phyloP scores from a whole-genome alignment of 2,329 filamentous ascomycete species.

The Diaporthe helianthi region DNA sequence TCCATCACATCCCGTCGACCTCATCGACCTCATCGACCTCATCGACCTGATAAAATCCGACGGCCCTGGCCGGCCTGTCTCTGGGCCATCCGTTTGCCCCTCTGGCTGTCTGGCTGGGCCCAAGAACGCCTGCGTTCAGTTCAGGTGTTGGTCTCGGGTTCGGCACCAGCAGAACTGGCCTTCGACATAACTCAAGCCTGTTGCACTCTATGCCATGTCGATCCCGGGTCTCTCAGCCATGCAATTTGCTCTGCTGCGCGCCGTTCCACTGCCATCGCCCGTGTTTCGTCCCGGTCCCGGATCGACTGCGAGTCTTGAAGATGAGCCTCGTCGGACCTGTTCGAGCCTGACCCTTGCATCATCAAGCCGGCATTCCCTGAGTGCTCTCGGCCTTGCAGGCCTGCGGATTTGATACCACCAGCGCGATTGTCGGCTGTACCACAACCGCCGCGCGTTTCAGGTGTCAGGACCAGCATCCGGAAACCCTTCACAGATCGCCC shows the following conservation, averaged over 20 bases:
- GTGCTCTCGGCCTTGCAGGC: not conserved
- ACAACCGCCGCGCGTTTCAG: conserved; percentile 19
- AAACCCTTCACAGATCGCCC: conserved; percentile 10
- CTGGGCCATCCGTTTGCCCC: not conserved
- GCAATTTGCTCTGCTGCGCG: not conserved
- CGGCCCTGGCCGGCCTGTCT: not conserved
- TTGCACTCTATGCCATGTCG: no score
- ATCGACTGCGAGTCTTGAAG: not conserved
- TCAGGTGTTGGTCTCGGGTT: not conserved
- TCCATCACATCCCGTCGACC: conserved; percentile 4
- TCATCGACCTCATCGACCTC: conserved; percentile 24
- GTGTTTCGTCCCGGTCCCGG: conserved; percentile 11
- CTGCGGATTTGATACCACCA: conserved; percentile 7
- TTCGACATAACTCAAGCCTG: no score
- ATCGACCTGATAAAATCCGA: no score
- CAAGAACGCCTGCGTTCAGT: not conserved
- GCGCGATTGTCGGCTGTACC: conserved; percentile 7
- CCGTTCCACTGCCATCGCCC: not conserved
- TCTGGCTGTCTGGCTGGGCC: not conserved
- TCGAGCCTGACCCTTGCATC: conserved; percentile 6
- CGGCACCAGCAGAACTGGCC: not conserved
- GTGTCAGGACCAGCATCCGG: conserved; percentile 3
- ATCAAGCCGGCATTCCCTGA: not conserved
- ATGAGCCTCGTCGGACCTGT: conserved; percentile 1
- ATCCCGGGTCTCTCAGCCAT: not conserved